Conservation (phyloP, 1,284 basidiomycete species). For the Sporisorium graminicola region DNA sequence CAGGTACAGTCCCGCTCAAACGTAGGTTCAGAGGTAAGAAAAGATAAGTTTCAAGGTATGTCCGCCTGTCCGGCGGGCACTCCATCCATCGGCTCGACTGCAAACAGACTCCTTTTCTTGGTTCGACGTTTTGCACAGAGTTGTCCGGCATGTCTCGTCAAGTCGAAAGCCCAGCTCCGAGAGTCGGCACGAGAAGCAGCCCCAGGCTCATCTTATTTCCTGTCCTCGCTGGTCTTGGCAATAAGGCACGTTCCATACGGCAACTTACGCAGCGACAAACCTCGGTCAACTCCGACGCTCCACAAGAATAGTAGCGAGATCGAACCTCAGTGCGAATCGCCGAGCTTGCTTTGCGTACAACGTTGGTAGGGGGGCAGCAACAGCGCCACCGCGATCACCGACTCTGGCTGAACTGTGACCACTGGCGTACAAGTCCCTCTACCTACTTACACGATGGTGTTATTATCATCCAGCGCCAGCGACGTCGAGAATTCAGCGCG, state of each 20-base stretch:
- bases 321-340: background rate
- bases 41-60: background rate
- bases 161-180: too few relatives aligned
- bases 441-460: background rate
- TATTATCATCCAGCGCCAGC: constrained; percentile 11
- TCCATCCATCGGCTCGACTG: background rate
- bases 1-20: constrained; percentile 4
- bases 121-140: background rate
- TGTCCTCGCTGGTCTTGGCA: background rate
- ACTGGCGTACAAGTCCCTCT: too few relatives aligned
- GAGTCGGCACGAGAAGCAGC: too few relatives aligned
- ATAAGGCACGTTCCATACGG: constrained; percentile 1
- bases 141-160: background rate
- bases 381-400: background rate
- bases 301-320: background rate
- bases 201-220: background rate
- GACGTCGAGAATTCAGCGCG: constrained; percentile 2
- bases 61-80: background rate
- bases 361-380: background rate
- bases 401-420: background rate
- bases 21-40: background rate
- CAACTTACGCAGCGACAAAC: background rate
- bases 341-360: background rate
- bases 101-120: background rate
- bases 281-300: background rate